Evolutionary conservation across 2,329 filamentous ascomycete species (phyloP), one percentile per base, ranked within the genome.

Genomic region (Dendryphion nanum): DNA sequence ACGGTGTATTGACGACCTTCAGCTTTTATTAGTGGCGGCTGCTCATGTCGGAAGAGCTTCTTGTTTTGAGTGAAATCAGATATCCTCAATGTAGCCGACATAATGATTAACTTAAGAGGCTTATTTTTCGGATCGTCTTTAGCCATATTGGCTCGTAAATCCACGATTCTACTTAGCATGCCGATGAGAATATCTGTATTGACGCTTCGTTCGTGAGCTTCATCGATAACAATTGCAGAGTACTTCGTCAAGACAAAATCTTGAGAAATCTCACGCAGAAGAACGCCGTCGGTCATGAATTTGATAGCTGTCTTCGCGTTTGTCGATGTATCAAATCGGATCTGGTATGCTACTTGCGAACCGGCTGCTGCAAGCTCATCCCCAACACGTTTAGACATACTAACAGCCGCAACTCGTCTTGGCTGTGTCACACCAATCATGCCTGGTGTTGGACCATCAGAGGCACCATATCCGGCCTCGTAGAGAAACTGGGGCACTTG

Each of bases 131-230:
- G 71, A 43, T 93, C 79, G 61, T 93, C 85, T 43, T 78, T 71
- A 6, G 80, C 79, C 69, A 96, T 77, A 26, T 88, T 80, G 37
- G 84, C 79, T 42, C 93, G 80, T 37, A 96, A 71, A 51, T 89
- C 88, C 33, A 96, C 87, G 21, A 97, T 89, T 57, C 91, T 82
- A 58, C 90, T 96, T 13, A 97, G 80, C 82, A 98, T 94, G 35
- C 93, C 93, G 50, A 98, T 90, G n/a, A 98, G 71, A 28, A 98
- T 94, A 63, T 98, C 94, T 0, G 94, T 98, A 59, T 98, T 97
- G 55, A 96, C 87, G 56, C 89, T 97, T 54, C 94, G 81, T 64
- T 98, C 93, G 70, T 98, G 93, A 2, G 93, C 93, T 67, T 98
- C 93, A 56, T 98, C 93, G 44, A 98, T 91, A 33, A 98, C 80